These are phyloP conservation scores for Penicillium verrucosum DNA, from an alignment of 2,329 filamentous ascomycete genomes.

Conservation along the genomic window DNA sequence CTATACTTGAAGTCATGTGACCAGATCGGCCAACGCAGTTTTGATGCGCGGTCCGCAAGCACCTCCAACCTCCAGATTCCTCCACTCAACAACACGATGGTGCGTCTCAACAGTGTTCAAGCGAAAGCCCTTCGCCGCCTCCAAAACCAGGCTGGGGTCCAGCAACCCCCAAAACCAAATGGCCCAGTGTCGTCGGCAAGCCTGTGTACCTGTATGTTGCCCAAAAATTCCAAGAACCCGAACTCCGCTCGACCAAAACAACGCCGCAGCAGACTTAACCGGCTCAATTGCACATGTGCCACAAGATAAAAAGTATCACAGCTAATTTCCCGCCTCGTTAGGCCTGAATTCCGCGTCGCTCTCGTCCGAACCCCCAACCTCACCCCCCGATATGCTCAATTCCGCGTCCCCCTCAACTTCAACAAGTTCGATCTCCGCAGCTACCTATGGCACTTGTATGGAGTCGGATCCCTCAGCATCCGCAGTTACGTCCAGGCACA, in stretches of 20 bases:
- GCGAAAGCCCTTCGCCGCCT: slow-evolving; percentile 1
- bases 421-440: slow-evolving; percentile 96
- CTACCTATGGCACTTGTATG: slow-evolving; percentile 86
- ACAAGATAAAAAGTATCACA: neutral
- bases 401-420: slow-evolving; percentile 85
- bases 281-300: neutral
- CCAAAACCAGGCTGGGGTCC: neutral
- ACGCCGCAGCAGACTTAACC: neutral
- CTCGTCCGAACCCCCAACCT: slow-evolving; percentile 70
- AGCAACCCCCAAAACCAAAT: slow-evolving; percentile 2
- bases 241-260: neutral
- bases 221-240: slow-evolving; percentile 7
- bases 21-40: slow-evolving; percentile 3
- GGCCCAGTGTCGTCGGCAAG: slow-evolving; percentile 31
- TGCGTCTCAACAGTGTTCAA: slow-evolving; percentile 4
- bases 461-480: slow-evolving; percentile 67
- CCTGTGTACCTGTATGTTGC: slow-evolving; percentile 56
- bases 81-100: slow-evolving; percentile 9
- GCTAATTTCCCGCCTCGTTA: slow-evolving; percentile 36
- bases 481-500: slow-evolving; percentile 76
- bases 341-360: slow-evolving; percentile 76
- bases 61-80: slow-evolving; percentile 3
- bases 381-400: slow-evolving; percentile 78
- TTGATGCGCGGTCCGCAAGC: slow-evolving; percentile 5
- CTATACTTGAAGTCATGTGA: slow-evolving; percentile 1